Evolutionary conservation across 371 early-diverging fungal genomes (phyloP).

Genomic region (Smittium culicis): DNA sequence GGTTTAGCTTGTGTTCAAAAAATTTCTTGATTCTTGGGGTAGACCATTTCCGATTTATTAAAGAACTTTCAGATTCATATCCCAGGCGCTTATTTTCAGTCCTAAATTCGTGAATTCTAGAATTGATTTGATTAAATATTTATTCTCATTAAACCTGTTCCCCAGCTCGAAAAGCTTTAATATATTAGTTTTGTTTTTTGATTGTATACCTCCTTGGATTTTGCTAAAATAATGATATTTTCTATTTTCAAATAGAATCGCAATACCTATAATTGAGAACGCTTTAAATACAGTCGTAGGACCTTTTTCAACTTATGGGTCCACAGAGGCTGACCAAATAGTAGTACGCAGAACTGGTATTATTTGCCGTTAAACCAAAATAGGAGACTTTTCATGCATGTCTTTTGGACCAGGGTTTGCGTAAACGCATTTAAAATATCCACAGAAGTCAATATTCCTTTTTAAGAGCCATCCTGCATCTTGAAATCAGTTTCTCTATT

Average conservation of each 20-base stretch:
- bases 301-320: constrained; percentile 33
- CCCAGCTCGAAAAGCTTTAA: constrained; percentile 22
- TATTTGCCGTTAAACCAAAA: constrained; percentile 31
- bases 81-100: constrained; percentile 23
- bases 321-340: constrained; percentile 34
- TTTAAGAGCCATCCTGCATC: constrained; percentile 22
- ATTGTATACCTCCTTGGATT: constrained; percentile 11
- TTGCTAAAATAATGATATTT: constrained; percentile 15
- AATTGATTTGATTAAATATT: no score
- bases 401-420: constrained; percentile 25
- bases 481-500: constrained; percentile 23
- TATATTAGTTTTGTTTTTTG: constrained; percentile 17
- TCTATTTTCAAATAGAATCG: constrained; percentile 29
- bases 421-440: constrained; percentile 30
- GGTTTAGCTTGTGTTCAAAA: neutral
- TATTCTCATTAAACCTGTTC: constrained; percentile 16
- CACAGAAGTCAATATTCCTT: constrained; percentile 24
- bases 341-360: constrained; percentile 33
- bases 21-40: neutral
- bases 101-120: constrained; percentile 27
- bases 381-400: constrained; percentile 27
- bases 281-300: constrained; percentile 24
- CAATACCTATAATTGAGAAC: constrained; percentile 21
- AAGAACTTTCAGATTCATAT: constrained; percentile 5
- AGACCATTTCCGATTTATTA: neutral